Evolutionary conservation across 2,329 filamentous ascomycete species (phyloP), one percentile per base, ranked within the genome.

Genomic region (Fusarium sulawesiense): DNA sequence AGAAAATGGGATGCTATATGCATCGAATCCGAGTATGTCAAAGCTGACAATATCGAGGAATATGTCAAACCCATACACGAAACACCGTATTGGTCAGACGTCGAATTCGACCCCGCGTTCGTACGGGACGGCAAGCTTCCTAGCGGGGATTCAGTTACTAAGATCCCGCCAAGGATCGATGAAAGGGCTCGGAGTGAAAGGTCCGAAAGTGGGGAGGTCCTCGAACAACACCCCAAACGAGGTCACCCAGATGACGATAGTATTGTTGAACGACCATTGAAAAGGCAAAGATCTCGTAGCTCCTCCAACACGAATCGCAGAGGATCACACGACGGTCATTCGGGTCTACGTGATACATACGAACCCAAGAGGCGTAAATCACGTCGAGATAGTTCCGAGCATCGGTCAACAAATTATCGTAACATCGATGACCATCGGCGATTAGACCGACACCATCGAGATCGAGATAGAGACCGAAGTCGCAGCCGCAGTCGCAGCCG

Each of bases 101-200:
- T 83, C 51, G 79, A 82, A 63, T 73, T 79, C 34, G 84, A 86
- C 68, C 84, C 84, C 4, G 80, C 79, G 4, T 86, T 86, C 67
- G 66, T 71, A 41, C 69, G 63, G 48, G 68, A 75, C 45, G 73
- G 69, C 45, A 72, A 70, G 37, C 58, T 73, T 18, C 73, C 71
- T 18, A 61, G 62, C 63, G 74, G 66, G n/a, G 63, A 74, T 20
- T 56, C 72, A 9, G 41, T 76, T 25, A 64, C 66, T 34, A 60
- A 55, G 29, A 51, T 67, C 13, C 54, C 60, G 13, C 25, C 49
- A 21, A 53, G 49, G 54, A 32, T 41, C 27, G 56, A 62, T 9
- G 55, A 69, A 46, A 27, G 47, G 18, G 44, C 49, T 32, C 67
- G 59, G 45, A 60, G 58, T 49, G 57, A 68, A 49, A 65, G 62